Base-by-base conservation (phyloP, 345 rosid species). In the Eucalyptus urophylla region DNA sequence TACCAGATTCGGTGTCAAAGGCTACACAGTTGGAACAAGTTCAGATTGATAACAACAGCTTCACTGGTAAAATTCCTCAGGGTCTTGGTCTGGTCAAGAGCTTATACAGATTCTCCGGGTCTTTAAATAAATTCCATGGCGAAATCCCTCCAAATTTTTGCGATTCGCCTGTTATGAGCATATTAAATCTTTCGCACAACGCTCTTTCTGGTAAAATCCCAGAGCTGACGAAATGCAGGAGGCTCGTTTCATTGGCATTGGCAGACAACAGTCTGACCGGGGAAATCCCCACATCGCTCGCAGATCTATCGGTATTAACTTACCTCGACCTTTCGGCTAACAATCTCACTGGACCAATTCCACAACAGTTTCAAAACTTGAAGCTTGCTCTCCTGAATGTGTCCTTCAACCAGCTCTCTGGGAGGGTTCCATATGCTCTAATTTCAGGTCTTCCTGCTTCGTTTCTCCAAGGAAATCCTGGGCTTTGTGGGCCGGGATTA, bases 341-440 rank as follows among this genome's bases (percentile, higher is more conserved):
- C 94, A 95, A 93, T 83, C 96, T 97, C 86, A 95, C 93, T 9
- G 99, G 99, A 89, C 90, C 94, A 49, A 95, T 97, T 89, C 99
- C 99, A 16, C 94, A 85, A 81, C 98, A 91, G 80, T 94, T 97
- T 24, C 96, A 97, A 86, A 95, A 95, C 91, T 92, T 96, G 93
- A 96, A 96, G 94, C 98, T 97, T 86, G 99, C 99, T 58, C 98
- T 97, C 86, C 95, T 97, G 92, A 97, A 97, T 88, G 97, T 95
- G 22, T 97, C 99, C 8, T 96, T 91, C 91, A 96, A 97, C 90
- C 94, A 86, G 45, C 93, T 97, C 58, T 95, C 98, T 13, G 99
- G 99, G 49, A 92, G 90, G 44, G 98, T 96, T 60, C 95, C 99
- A 87, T 92, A 72, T 80, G 92, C 96, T 76, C 93, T 97, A 50